These are phyloP conservation scores for Kitagawia praeruptora DNA, from an alignment of 129 eudicot species.

Conservation along the genomic window DNA sequence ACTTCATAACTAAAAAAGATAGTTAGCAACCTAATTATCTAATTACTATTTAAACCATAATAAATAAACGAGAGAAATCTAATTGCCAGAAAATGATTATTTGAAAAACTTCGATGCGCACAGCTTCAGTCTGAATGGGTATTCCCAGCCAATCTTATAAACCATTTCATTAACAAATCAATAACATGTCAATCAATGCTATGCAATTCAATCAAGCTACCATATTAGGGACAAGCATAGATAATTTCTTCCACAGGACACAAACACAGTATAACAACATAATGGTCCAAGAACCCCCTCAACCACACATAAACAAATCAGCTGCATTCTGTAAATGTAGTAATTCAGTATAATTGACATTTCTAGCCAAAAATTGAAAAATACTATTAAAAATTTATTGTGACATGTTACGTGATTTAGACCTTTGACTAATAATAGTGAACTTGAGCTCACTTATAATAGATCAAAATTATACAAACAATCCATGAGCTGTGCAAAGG, in stretches of 20 bases:
- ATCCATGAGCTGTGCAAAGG: no score
- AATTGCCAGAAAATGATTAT: neutral
- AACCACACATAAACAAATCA: neutral
- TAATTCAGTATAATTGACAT: no score
- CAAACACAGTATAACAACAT: neutral
- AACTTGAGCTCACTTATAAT: no score
- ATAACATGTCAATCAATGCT: neutral
- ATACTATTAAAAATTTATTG: no score
- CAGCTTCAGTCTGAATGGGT: neutral
- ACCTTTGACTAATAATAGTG: no score
- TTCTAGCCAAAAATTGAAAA: no score
- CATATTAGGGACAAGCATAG: neutral
- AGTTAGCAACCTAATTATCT: neutral
- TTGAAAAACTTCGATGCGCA: neutral
- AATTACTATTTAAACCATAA: neutral
- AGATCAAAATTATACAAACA: no score
- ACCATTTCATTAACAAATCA: neutral
- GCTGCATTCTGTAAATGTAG: neutral
- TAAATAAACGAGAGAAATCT: neutral
- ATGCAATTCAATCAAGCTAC: neutral
- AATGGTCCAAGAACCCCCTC: neutral
- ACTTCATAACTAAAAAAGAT: conserved; percentile 24
- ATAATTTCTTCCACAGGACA: neutral
- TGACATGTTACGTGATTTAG: no score
- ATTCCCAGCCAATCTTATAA: neutral